Evolutionary conservation across 345 rosid genomes (phyloP).

Genomic region (Microthlaspi erraticum): DNA sequence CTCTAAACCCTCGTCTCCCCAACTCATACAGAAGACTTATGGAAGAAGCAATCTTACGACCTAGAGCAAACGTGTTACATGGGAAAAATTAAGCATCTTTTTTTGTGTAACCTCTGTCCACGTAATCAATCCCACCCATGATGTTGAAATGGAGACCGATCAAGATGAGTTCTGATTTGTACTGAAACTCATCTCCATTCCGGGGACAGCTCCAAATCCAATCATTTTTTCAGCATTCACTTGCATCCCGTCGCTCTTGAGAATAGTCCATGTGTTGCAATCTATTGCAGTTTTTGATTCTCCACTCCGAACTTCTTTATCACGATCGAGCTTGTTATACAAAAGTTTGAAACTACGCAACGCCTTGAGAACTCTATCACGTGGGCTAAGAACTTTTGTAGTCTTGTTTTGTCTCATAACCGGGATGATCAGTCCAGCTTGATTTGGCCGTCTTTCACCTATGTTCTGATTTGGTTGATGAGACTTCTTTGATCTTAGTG

Average conservation of each 20-base stretch:
- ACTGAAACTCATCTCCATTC: slow-evolving; percentile 93
- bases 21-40: slow-evolving; percentile 92
- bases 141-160: slow-evolving; percentile 76
- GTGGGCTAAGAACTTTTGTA: slow-evolving; percentile 12
- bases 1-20: slow-evolving; percentile 97
- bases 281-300: not conserved
- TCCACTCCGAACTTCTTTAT: not conserved
- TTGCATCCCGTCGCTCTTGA: slow-evolving; percentile 26
- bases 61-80: too few relatives aligned
- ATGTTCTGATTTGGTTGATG: not conserved
- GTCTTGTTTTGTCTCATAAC: not conserved
- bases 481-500: not conserved
- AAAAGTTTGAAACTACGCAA: not conserved
- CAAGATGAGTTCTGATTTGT: slow-evolving; percentile 66
- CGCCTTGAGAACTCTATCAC: not conserved
- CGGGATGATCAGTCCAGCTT: not conserved
- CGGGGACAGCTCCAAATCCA: slow-evolving; percentile 82
- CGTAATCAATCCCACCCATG: slow-evolving; percentile 78
- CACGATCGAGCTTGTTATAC: not conserved
- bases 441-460: not conserved
- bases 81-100: too few relatives aligned
- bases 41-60: too few relatives aligned
- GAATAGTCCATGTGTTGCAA: not conserved
- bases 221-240: slow-evolving; percentile 52
- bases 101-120: slow-evolving; percentile 43